phyloP scores from a whole-genome alignment of 2,329 filamentous ascomycete genomes.

The Chaetomiaceae sp. region DNA sequence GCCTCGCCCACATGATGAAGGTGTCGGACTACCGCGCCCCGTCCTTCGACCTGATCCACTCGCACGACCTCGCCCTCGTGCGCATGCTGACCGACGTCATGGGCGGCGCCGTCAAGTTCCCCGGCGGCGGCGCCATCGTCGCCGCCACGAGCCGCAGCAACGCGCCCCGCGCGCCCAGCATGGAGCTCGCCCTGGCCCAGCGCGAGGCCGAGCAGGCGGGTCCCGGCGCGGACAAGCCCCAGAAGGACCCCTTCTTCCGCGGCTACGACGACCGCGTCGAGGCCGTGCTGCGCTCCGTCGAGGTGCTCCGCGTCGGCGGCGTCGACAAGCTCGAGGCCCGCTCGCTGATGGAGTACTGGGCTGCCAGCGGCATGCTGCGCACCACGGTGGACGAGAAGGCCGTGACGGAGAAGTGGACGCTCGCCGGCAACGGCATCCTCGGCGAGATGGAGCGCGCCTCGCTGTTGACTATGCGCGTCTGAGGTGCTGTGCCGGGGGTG shows the following conservation, averaged over 20 bases:
- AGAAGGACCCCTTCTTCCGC: slow-evolving; percentile 49
- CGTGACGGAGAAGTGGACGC: slow-evolving; percentile 77
- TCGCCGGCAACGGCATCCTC: slow-evolving; percentile 75
- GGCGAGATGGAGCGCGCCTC: slow-evolving; percentile 76
- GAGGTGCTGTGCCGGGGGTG: slow-evolving; percentile 22
- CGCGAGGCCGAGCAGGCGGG: slow-evolving; percentile 41
- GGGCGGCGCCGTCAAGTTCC: slow-evolving; percentile 49
- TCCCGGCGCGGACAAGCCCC: slow-evolving; percentile 30
- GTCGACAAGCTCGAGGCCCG: slow-evolving; percentile 70
- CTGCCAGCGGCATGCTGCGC: slow-evolving; percentile 74
- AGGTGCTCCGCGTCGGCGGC: slow-evolving; percentile 57
- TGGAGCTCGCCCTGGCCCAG: slow-evolving; percentile 63
- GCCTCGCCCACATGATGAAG: slow-evolving; percentile 75
- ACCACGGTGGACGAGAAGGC: slow-evolving; percentile 62
- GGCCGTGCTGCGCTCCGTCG: slow-evolving; percentile 45
- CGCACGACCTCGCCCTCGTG: slow-evolving; percentile 76
- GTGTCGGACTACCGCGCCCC: slow-evolving; percentile 69
- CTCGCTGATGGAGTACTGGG: slow-evolving; percentile 88
- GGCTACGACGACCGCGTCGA: slow-evolving; percentile 55
- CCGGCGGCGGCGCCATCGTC: slow-evolving; percentile 75
- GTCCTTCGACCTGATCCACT: slow-evolving; percentile 70
- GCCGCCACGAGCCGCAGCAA: slow-evolving; percentile 72
- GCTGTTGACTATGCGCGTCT: slow-evolving; percentile 46
- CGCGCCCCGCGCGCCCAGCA: slow-evolving; percentile 55
- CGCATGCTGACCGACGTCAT: slow-evolving; percentile 71